Evolutionary conservation across 78 protist species (phyloP).

Genomic region (Salpingoeca rosetta): DNA sequence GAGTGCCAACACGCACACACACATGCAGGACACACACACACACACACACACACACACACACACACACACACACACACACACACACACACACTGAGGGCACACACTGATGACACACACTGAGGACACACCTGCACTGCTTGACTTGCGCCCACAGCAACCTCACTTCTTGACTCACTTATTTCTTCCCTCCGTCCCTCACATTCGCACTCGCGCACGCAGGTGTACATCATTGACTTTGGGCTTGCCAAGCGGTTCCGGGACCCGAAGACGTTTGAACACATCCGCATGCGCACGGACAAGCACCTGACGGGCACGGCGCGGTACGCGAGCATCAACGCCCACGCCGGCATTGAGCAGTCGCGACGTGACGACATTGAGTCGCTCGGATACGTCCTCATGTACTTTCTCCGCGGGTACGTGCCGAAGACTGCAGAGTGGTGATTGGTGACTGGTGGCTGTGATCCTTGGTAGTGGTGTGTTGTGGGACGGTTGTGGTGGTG

Average conservation of each 20-base stretch:
- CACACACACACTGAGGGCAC: no score
- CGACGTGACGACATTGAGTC: slow-evolving; percentile 80
- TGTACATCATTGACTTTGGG: slow-evolving; percentile 90
- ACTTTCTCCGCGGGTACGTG: slow-evolving; percentile 51
- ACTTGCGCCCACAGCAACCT: no score
- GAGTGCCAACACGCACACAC: not conserved
- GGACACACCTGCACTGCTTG: no score
- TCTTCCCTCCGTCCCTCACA: not conserved
- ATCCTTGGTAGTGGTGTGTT: no score
- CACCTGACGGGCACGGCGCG: slow-evolving; percentile 93
- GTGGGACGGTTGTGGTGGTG: no score
- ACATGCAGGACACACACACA: no score
- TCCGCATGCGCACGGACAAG: slow-evolving; percentile 86
- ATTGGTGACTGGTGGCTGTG: no score
- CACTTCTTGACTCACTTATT: not conserved
- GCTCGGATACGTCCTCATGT: slow-evolving; percentile 66
- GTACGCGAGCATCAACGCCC: slow-evolving; percentile 80
- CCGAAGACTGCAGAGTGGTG: no score
- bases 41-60: no score
- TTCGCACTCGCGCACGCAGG: slow-evolving; percentile 5
- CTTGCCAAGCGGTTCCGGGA: slow-evolving; percentile 91
- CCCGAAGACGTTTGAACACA: slow-evolving; percentile 82
- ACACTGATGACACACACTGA: no score
- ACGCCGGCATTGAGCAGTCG: slow-evolving; percentile 44
- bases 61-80: no score